phyloP scores from a whole-genome alignment of 805 yeast genomes.

The Maudiozyma bulderi region DNA sequence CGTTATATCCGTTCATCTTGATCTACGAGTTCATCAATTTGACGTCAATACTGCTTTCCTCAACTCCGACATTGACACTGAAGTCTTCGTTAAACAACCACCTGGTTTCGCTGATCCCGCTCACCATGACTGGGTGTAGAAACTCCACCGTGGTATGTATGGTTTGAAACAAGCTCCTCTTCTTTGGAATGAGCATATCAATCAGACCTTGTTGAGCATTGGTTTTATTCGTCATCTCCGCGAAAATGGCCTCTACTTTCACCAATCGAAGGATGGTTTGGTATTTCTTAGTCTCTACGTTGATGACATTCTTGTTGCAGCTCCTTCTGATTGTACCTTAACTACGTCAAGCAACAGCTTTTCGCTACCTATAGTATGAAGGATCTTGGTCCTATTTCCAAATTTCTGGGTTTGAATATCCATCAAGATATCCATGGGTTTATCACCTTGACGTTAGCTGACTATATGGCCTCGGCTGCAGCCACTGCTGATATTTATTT shows the following conservation, averaged over 20 bases:
- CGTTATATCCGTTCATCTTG: not conserved
- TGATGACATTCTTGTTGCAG: slow-evolving; percentile 5
- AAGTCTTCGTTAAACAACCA: slow-evolving; percentile 3
- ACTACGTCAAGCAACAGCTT: not conserved
- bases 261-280: not conserved
- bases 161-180: slow-evolving; percentile 11
- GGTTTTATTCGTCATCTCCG: too few relatives aligned
- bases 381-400: too few relatives aligned
- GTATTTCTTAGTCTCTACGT: slow-evolving; percentile 4
- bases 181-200: slow-evolving; percentile 24
- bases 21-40: slow-evolving; percentile 11
- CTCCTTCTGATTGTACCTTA: not conserved
- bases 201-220: too few relatives aligned
- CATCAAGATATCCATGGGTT: too few relatives aligned
- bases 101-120: slow-evolving; percentile 4
- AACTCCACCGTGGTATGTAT: slow-evolving; percentile 7
- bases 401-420: too few relatives aligned
- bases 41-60: slow-evolving; percentile 16
- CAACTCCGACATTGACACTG: slow-evolving; percentile 7
- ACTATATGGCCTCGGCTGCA: too few relatives aligned
- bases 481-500: too few relatives aligned
- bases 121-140: slow-evolving; percentile 6
- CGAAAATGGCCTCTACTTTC: too few relatives aligned
- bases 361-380: not conserved
- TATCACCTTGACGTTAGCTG: too few relatives aligned